A percentile compares a stretch with the other conserved stretches of the same genome.
phyloP scores from a whole-genome alignment of 2,329 filamentous ascomycete species.

The Sclerotinia trifoliorum region DNA sequence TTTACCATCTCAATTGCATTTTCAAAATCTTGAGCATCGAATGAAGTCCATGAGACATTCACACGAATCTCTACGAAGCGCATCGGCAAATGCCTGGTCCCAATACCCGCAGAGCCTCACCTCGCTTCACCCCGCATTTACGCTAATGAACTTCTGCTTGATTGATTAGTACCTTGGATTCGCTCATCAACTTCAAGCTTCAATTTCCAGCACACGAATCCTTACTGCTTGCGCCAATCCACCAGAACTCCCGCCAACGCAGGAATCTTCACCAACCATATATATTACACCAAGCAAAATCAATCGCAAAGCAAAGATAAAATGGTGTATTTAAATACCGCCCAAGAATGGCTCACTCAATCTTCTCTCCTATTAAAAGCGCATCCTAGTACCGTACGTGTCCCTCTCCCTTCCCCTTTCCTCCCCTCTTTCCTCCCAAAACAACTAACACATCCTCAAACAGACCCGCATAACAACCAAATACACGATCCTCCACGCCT shows the following conservation, averaged over 20 bases:
- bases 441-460: slow-evolving; percentile 20
- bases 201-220: not conserved
- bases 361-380: slow-evolving; percentile 83
- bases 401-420: slow-evolving; percentile 18
- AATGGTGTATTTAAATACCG: slow-evolving; percentile 80
- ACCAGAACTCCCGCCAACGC: not conserved
- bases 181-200: slow-evolving; percentile 4
- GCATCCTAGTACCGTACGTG: slow-evolving; percentile 74
- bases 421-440: not conserved
- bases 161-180: not conserved
- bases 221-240: not conserved
- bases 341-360: slow-evolving; percentile 89
- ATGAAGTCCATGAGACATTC: not conserved
- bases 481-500: slow-evolving; percentile 67
- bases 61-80: not conserved
- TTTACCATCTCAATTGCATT: not conserved
- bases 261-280: not conserved
- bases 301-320: slow-evolving; percentile 26
- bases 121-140: slow-evolving; percentile 11
- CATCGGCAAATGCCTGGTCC: not conserved
- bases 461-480: slow-evolving; percentile 90
- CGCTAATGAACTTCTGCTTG: not conserved
- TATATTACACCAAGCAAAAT: not conserved
- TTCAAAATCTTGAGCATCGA: not conserved
- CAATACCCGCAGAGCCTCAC: slow-evolving; percentile 2